Percentiles rank a stretch among this genome's conserved stretches.
These are phyloP conservation scores for Epichloe sibirici DNA, from an alignment of 2,329 filamentous ascomycete species.

Conservation along the genomic window DNA sequence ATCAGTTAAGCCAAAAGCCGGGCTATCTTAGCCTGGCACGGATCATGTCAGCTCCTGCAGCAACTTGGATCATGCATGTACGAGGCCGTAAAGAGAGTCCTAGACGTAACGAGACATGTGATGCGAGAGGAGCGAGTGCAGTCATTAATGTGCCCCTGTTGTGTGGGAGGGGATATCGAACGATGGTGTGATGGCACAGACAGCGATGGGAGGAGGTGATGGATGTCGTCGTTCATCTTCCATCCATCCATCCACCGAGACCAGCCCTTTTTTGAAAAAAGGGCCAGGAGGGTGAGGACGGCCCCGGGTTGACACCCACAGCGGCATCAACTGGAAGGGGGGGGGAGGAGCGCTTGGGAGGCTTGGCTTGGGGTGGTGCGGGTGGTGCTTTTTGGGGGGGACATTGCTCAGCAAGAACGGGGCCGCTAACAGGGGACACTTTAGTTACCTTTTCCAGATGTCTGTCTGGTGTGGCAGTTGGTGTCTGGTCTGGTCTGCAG, in stretches of 20 bases:
- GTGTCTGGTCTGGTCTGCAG: background rate
- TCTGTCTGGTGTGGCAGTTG: background rate
- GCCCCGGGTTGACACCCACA: no score
- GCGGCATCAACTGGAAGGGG: no score
- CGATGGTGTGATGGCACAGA: background rate
- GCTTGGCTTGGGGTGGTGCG: no score
- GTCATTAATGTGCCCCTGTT: background rate
- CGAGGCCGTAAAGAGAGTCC: background rate
- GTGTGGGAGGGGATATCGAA: background rate
- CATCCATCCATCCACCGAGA: no score
- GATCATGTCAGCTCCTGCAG: conserved; percentile 10
- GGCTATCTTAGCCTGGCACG: conserved; percentile 4
- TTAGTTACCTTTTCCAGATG: background rate
- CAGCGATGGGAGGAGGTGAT: no score
- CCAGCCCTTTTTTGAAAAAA: no score
- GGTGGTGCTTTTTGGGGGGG: no score
- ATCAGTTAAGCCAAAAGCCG: background rate
- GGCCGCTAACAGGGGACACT: background rate
- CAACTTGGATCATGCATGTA: background rate
- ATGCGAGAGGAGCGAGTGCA: background rate
- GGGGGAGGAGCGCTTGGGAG: no score
- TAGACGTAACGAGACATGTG: background rate
- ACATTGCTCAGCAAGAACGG: background rate
- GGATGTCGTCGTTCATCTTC: no score
- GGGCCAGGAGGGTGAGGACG: no score